Evolutionary conservation across 2,329 filamentous ascomycete species (phyloP), one percentile per base, ranked within the genome.

Genomic region (Sclerotinia spermophila): DNA sequence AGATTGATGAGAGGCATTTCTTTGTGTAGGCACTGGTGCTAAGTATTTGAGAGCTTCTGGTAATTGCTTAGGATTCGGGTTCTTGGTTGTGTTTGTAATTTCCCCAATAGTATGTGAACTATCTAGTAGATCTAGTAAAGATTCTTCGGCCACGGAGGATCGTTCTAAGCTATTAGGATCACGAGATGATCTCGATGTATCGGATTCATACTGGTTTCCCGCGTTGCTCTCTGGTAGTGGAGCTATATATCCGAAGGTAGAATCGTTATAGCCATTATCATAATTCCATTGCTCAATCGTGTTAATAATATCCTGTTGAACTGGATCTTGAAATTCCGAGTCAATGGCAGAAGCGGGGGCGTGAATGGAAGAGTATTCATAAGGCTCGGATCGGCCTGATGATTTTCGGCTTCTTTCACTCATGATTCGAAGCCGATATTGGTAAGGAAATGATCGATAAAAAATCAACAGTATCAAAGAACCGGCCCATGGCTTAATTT

Each of bases 11-110:
- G 48, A 27, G 27, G 38, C 40, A 30, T 42, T 21, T 38, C 5
- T 55, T 15, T 42, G 60, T 19, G 33, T 17, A 27, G 51, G 53
- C 5, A 44, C 13, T 17, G 68, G 68, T n/a, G 42, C 68, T 42
- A 70, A 66, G 33, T 70, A 70, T 40, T 70, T 66, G 5, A 70
- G n/a, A 35, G 68, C 68, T 33, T 70, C 68, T 40, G 68, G 60
- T 45, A 70, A 13, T 40, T 66, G 60, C 24, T 58, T 65, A 19
- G 68, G 68, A 17, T 66, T 66, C n/a, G 40, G 17, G 3, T 58
- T 35, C 1, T 40, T n/a, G 6, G 5, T 42, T 45, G 40, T 13
- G 27, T 58, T 27, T 58, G 35, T 40, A 70, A 30, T 3, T 38
- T 40, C 21, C 8, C 24, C 6, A 38, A 53, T 35, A 11, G 17